These are phyloP conservation scores for Meyerozyma sp. DNA, from an alignment of 1,139 yeast genomes.

Conservation along the genomic window DNA sequence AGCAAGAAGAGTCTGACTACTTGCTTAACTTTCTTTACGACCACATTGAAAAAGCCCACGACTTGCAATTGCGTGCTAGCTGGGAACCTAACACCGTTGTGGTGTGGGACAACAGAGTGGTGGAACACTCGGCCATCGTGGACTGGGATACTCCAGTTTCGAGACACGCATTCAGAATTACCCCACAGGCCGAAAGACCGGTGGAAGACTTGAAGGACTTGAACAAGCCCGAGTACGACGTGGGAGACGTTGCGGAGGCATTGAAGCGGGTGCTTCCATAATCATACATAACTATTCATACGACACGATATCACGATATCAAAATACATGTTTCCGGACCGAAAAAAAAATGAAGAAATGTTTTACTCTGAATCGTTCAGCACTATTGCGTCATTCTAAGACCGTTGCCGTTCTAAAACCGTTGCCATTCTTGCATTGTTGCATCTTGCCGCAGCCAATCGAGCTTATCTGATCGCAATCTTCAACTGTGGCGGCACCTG, in stretches of 20 bases:
- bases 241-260: slow-evolving; percentile 5
- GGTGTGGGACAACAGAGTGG: slow-evolving; percentile 21
- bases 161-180: slow-evolving; percentile 24
- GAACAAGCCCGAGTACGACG: slow-evolving; percentile 5
- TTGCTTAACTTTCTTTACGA: slow-evolving; percentile 19
- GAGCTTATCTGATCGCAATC: too few relatives aligned
- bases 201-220: slow-evolving; percentile 13
- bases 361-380: too few relatives aligned
- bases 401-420: too few relatives aligned
- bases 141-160: slow-evolving; percentile 42
- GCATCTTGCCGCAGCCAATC: background rate
- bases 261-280: background rate
- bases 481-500: slow-evolving; percentile 1
- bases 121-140: slow-evolving; percentile 21
- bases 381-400: too few relatives aligned
- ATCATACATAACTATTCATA: background rate
- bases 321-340: slow-evolving; percentile 1
- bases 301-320: background rate
- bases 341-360: too few relatives aligned
- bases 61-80: slow-evolving; percentile 50
- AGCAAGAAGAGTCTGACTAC: slow-evolving; percentile 21
- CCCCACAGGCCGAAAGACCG: slow-evolving; percentile 8
- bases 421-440: background rate
- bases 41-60: slow-evolving; percentile 23
- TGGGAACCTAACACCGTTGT: slow-evolving; percentile 45